Evolutionary conservation across 2,329 filamentous ascomycete genomes (phyloP).

Genomic region (Ceratocystis papillata): DNA sequence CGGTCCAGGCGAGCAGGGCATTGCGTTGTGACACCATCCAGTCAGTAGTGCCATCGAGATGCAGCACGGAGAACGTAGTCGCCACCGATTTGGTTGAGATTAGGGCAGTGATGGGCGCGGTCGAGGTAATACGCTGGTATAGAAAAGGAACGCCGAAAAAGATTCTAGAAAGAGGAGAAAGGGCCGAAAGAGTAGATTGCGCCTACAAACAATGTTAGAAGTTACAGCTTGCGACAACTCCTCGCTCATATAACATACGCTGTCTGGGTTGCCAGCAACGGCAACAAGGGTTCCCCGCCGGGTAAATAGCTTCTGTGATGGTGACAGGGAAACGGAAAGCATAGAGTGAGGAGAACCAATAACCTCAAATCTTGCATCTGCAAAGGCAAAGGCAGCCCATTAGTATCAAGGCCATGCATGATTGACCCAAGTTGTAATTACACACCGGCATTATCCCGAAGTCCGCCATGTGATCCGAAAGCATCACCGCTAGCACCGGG

Average conservation of each 20-base stretch:
- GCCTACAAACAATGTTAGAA: constrained; percentile 42
- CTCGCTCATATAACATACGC: constrained; percentile 44
- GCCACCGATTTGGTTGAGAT: constrained; percentile 78
- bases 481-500: constrained; percentile 48
- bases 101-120: constrained; percentile 75
- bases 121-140: constrained; percentile 82
- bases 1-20: constrained; percentile 91
- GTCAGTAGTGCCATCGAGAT: constrained; percentile 85
- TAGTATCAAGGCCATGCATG: neutral
- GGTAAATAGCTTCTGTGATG: constrained; percentile 88
- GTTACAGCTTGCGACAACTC: neutral
- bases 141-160: constrained; percentile 83
- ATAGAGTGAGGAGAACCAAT: constrained; percentile 86
- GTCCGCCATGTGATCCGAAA: constrained; percentile 41
- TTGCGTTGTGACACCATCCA: constrained; percentile 87
- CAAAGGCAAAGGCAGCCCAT: neutral
- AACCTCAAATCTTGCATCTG: constrained; percentile 92
- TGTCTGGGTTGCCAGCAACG: constrained; percentile 80
- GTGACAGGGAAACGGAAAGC: constrained; percentile 82
- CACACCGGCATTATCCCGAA: constrained; percentile 43
- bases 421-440: neutral
- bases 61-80: constrained; percentile 76
- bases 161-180: constrained; percentile 72
- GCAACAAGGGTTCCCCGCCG: constrained; percentile 83
- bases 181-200: constrained; percentile 75